Conservation (phyloP, 208 protist genomes). For the Acanthamoeba sp. region DNA sequence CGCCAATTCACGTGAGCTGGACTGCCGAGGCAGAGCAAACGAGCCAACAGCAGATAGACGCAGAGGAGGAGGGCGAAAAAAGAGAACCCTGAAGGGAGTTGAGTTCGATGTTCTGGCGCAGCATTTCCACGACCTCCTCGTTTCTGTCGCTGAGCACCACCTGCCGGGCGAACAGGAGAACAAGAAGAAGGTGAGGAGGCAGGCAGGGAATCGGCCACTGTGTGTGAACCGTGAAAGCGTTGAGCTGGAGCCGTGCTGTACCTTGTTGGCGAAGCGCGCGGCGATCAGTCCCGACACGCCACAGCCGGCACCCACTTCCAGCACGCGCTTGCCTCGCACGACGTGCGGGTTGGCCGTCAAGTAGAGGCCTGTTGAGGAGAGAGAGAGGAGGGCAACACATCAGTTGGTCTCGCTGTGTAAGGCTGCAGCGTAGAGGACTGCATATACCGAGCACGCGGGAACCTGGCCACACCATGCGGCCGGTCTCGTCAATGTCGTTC, state of each 20-base stretch:
- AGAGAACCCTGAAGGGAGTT: not conserved
- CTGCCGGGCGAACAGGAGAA: too few relatives aligned
- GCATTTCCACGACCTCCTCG: slow-evolving; percentile 7
- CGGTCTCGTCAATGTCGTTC: slow-evolving; percentile 44
- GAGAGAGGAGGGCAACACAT: not conserved
- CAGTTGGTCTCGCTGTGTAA: not conserved
- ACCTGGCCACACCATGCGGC: slow-evolving; percentile 16
- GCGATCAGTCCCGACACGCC: slow-evolving; percentile 30
- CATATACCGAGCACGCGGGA: slow-evolving; percentile 8
- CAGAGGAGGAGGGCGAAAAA: too few relatives aligned
- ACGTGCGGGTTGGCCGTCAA: slow-evolving; percentile 3
- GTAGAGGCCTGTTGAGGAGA: not conserved
- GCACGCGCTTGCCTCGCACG: not conserved
- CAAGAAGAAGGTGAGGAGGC: too few relatives aligned
- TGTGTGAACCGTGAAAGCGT: too few relatives aligned
- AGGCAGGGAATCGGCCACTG: too few relatives aligned
- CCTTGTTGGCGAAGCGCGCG: not conserved
- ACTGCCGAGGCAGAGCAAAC: too few relatives aligned
- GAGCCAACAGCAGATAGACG: too few relatives aligned
- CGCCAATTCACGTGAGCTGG: too few relatives aligned
- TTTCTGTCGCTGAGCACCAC: slow-evolving; percentile 20
- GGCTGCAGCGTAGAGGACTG: too few relatives aligned
- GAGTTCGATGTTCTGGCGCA: not conserved
- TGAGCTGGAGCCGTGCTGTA: not conserved
- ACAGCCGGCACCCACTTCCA: slow-evolving; percentile 21